phyloP scores from a whole-genome alignment of 2,329 filamentous ascomycete genomes.

The Botryotinia calthae region DNA sequence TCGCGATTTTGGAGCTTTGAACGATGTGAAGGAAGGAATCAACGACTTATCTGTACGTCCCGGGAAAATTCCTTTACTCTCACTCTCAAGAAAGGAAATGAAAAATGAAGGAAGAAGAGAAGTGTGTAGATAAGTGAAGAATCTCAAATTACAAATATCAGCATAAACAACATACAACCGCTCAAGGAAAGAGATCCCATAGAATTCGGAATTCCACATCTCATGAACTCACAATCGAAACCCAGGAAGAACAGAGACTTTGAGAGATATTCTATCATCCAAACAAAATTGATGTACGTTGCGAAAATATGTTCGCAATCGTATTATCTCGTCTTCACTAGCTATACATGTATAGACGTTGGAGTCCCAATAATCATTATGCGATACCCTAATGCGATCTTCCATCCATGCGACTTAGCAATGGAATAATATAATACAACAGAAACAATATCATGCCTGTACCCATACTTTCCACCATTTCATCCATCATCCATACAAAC shows the following conservation, averaged over 20 bases:
- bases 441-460: not conserved
- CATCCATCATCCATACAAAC: not conserved
- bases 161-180: not conserved
- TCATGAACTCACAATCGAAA: not conserved
- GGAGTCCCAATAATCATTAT: too few species aligned
- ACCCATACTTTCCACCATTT: not conserved
- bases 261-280: not conserved
- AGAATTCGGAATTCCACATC: not conserved
- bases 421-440: not conserved
- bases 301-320: not conserved
- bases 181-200: not conserved
- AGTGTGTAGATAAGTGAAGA: not conserved
- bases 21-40: not conserved
- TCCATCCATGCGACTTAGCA: not conserved
- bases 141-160: not conserved
- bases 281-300: not conserved
- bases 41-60: not conserved
- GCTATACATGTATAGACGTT: not conserved
- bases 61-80: rapidly evolving
- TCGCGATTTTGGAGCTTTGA: not conserved
- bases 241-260: not conserved
- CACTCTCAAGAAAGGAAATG: not conserved
- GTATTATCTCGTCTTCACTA: not conserved
- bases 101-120: not conserved
- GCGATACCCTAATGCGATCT: not conserved